Evolutionary conservation across 805 yeast species (phyloP), one percentile per base, ranked within the genome.

Genomic region (Candida nitratophila): DNA sequence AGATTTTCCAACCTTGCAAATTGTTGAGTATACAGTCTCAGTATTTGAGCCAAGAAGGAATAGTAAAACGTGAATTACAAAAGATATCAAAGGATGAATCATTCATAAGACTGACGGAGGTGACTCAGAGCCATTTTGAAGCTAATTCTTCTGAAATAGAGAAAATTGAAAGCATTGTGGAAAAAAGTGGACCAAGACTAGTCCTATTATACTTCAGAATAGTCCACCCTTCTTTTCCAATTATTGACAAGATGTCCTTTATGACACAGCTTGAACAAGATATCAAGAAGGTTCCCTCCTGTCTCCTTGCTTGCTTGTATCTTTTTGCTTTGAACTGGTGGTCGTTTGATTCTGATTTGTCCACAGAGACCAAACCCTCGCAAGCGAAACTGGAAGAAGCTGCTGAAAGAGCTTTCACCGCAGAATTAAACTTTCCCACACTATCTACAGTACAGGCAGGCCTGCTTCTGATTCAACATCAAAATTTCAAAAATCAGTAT

Each of bases 301-400:
- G 95, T 0, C 61, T 87, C 38, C 66, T 88, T 34, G 95, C 95
- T 0, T 81, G 93, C 0, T 88, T 87, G 0, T 87, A 88, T 55
- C 77, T 83, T 3, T 64, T 86, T 44, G 91, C 95, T 0, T 68
- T 83, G 33, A 86, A 83, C 55, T 85, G 91, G 88, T 86, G 95
- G 95, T 43, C 52, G 2, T 50, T 48, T 39, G 50, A 50, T 36
- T 39, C 52, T 8, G 40, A 41, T 20, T 31, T 48, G 21, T 42
- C 52, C 5, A 22, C 46, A 14, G 30, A 31, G 17, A 22, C 39
- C 3, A 49, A 45, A 37, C 51, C 50, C 2, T 47, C 52, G 2
- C 54, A 48, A 26, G 39, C 39, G 16, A 45, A 49, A 12, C 29
- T 50, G 26, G 50, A 51, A 34, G 42, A 55, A 63, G 66, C 6